Evolutionary conservation across 2,329 filamentous ascomycete genomes (phyloP), one percentile per base, ranked within the genome.

Genomic region (Davidsoniella eucalypti): DNA sequence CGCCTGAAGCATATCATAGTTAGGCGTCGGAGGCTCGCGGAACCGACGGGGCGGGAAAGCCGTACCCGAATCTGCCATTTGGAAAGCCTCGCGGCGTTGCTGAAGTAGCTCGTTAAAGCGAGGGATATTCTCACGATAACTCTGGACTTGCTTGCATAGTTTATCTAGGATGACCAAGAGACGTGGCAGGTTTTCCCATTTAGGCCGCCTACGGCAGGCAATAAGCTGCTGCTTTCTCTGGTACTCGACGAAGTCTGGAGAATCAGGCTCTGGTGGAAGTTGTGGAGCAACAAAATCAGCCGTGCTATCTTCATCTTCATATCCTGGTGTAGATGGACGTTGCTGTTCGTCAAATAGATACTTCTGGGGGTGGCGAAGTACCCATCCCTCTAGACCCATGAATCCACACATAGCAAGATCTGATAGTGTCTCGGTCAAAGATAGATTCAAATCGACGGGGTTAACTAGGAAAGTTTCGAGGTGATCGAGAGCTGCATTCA

Each of bases 371-470:
- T 82, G 78, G 14, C 86, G 80, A 5, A 90, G 69, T 26, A 96
- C 68, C 90, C 92, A 98, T n/a, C 84, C 84, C 59, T 95, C 87
- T 10, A 95, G 72, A 17, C 80, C 78, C 60, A 94, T 82, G 55
- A 85, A 84, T 5, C 87, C 84, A 57, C 92, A 96, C 1, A 84
- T 79, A 9, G 84, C 84, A 39, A 98, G 70, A 56, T 86, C 83
- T 25, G 93, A 75, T 41, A 96, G 70, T 1, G 84, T 76, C 58
- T 93, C 85, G 0, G 90, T 96, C 1, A 95, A 70, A 0, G 83
- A 84, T 3, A 98, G 68, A 57, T 98, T 98, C 2, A 84, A 88
- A 57, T 95, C 87, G 2, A 96, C 80, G 2, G 87, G 82, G 58
- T 98, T 98, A 4, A 85, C 74, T 57, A 95, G 87, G 59, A 96